A percentile compares a stretch with the other conserved stretches of the same genome.
Conservation (phyloP, 2,329 filamentous ascomycete genomes). For the Fusarium mundagurra region DNA sequence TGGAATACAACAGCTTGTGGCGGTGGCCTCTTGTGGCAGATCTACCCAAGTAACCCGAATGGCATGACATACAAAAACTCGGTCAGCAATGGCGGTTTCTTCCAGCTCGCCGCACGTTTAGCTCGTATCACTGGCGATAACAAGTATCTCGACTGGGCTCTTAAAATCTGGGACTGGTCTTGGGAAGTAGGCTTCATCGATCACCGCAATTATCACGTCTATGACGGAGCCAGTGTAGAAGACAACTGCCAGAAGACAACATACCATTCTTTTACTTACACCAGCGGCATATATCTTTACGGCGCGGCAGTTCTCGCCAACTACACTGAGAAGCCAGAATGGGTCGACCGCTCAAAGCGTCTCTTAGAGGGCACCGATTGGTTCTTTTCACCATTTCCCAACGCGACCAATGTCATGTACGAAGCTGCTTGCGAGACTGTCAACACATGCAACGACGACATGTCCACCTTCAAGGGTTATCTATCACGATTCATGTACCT, state of each 20-base stretch:
- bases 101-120: constrained; percentile 81
- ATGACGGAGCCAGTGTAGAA: constrained; percentile 67
- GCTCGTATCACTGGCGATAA: constrained; percentile 74
- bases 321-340: constrained; percentile 61
- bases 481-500: constrained; percentile 72
- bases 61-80: constrained; percentile 87
- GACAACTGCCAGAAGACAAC: constrained; percentile 65
- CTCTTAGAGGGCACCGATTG: constrained; percentile 62
- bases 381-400: constrained; percentile 64
- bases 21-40: constrained; percentile 84
- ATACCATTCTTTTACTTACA: constrained; percentile 71
- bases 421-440: constrained; percentile 72
- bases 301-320: constrained; percentile 73
- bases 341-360: constrained; percentile 62
- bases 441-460: constrained; percentile 68
- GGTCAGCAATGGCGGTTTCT: constrained; percentile 83
- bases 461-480: constrained; percentile 75
- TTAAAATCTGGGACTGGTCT: constrained; percentile 74
- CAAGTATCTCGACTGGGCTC: constrained; percentile 74
- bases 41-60: constrained; percentile 76
- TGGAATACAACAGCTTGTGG: constrained; percentile 76
- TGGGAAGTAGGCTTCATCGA: constrained; percentile 66
- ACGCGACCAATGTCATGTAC: constrained; percentile 69
- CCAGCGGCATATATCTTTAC: constrained; percentile 71
- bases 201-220: constrained; percentile 60